Evolutionary conservation across 306 rosid genomes (phyloP), one percentile per base, ranked within the genome.

Genomic region (Styphnolobium japonicum): DNA sequence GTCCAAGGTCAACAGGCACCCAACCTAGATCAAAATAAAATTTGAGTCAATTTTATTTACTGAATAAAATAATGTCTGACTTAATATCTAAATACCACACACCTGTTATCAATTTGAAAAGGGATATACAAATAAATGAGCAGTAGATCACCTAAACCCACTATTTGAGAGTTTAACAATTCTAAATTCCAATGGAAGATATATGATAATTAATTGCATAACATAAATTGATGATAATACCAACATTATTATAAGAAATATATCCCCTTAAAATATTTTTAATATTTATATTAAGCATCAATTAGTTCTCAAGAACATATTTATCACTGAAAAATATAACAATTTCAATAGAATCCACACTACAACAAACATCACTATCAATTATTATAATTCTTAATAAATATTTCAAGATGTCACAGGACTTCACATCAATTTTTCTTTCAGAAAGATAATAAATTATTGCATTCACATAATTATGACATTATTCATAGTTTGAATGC

Each of bases 1-100:
- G 97, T 67, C 98, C 98, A 80, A 91, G 87, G 82, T 94, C 98
- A 43, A 88, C 80, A 78, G 97, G 98, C 52, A 78, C 77, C 97
- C 97, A 94, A 51, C 89, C 97, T 94, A 80, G 69, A 80, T 73
- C 73, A 65, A 45, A 81, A 67, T 76, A 27, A 42, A 18, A 46
- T 60, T 67, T 37, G 40, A 9, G 52, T 72, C 11, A 80, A 53
- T 22, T 71, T 82, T 75, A 45, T 58, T 56, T 51, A 19, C 67
- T 16, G 49, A 80, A 57, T 16, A 60, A 40, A 61, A 70, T 61
- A 65, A 46, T 27, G 4, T 25, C 73, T 29, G 81, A 70, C n/a
- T 63, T 29, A 27, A 40, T 12, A 78, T 45, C 39, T 36, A 52
- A 67, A 33, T 7, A 33, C 8, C 83, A 67, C 16, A 81, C 46